Base-by-base conservation (phyloP, 805 yeast genomes). In the Komagataella ulmi region DNA sequence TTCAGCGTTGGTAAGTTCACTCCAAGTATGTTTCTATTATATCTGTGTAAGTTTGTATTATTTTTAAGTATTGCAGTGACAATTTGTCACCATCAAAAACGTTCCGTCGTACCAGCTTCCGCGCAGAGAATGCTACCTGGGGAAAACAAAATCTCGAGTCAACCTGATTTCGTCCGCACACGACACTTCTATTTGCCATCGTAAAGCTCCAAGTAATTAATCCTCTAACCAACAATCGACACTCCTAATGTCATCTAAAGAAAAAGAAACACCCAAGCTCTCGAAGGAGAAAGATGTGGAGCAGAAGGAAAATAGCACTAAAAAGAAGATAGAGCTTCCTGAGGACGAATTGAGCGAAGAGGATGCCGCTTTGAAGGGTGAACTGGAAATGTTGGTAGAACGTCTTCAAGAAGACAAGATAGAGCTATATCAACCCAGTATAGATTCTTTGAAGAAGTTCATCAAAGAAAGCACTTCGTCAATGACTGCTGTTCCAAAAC, bases 401-500 rank as follows among this genome's bases (percentile, higher is more conserved):
- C 77, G 88, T 51, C 71, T 93, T 55, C 69, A 69, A 54, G 89
- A 81, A 56, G 65, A 78, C 2, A 73, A 75, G 54, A 48, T 59
- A 6, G 64, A 69, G 17, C 69, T 79, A 18, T 85, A 87, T 62
- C 68, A 68, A 43, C 69, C 79, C 10, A 76, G 88, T n/a, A 74
- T 93, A 58, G 74, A 75, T 46, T 74, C 82, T 50, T 76, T 93
- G 65, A 89, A 88, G 62, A 77, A 75, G 49, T 80, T 80, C 59
- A 90, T 93, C 60, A 80, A 88, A 57, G 95, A 93, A 52, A 86
- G 97, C 10, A 93, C 99, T 2, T 87, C 97, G 44, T 90, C 97
- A 7, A 93, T 93, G 97, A 93, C 99, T 1, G 99, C 99, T 2
- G 99, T 93, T 50, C 99, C 99, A 44, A 93, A 93, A 68, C 99